Conservation (phyloP, 352 stramenopile species). For the Globisporangium nagaii region DNA sequence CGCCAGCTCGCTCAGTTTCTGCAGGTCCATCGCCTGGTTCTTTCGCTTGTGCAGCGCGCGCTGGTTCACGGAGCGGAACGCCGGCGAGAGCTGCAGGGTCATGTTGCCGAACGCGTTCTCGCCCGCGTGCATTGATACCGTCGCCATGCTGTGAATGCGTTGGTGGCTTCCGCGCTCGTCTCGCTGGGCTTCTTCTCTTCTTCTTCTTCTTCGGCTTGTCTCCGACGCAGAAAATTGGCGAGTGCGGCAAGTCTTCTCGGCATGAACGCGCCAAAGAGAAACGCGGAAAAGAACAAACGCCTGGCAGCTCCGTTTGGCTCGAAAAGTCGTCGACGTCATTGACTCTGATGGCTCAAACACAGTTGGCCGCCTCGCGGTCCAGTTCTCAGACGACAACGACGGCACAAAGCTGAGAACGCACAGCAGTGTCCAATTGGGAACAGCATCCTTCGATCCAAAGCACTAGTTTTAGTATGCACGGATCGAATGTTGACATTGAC, state of each 20-base stretch:
- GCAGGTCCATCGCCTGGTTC: conserved; percentile 28
- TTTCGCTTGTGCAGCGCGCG: conserved; percentile 32
- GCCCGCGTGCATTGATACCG: conserved; percentile 49
- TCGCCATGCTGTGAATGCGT: conserved; percentile 27
- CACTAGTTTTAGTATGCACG: no score
- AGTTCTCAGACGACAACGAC: background rate
- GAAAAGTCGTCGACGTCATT: conserved; percentile 9
- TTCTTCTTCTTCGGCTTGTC: conserved; percentile 2
- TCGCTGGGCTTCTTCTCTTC: background rate
- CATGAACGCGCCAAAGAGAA: background rate
- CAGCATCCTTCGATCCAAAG: background rate
- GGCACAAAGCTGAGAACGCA: no score
- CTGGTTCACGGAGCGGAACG: conserved; percentile 42
- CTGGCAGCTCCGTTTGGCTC: conserved; percentile 6
- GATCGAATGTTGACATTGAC: background rate
- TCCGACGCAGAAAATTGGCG: conserved; percentile 1
- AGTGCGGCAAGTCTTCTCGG: conserved; percentile 3
- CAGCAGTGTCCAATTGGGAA: conserved; percentile 1
- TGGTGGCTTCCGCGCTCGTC: background rate
- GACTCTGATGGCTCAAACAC: background rate
- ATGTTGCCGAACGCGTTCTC: conserved; percentile 45
- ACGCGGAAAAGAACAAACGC: conserved; percentile 1
- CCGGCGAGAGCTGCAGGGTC: conserved; percentile 42
- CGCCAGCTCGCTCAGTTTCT: conserved; percentile 64
- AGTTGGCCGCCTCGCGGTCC: background rate